These are phyloP conservation scores for Penicillium sclerotigenum DNA, from an alignment of 2,329 filamentous ascomycete genomes.

Conservation along the genomic window DNA sequence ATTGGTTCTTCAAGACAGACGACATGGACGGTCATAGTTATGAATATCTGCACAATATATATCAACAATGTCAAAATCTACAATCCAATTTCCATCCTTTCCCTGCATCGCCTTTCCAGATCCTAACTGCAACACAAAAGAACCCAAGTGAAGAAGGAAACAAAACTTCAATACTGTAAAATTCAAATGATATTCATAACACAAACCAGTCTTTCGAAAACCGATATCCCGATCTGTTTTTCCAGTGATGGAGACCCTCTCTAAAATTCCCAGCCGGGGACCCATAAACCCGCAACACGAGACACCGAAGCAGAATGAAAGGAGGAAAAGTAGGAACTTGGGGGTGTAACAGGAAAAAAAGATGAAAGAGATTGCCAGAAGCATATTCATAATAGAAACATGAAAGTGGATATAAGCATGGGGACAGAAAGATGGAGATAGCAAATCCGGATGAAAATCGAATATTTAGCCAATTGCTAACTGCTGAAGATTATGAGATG, in stretches of 20 bases:
- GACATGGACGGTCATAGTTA: background rate
- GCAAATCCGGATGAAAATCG: background rate
- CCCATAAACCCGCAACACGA: constrained; percentile 21
- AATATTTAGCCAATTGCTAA: background rate
- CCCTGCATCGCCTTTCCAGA: background rate
- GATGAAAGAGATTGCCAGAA: constrained; percentile 2
- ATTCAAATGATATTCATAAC: constrained; percentile 8
- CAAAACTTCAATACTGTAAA: constrained; percentile 1
- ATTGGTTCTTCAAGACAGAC: background rate
- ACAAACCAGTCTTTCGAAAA: constrained; percentile 20
- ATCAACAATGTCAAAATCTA: constrained; percentile 7
- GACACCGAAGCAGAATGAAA: constrained; percentile 16
- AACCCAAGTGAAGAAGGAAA: background rate
- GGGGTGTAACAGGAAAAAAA: background rate
- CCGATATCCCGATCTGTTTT: constrained; percentile 26
- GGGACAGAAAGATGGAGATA: background rate
- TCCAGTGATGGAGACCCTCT: constrained; percentile 37
- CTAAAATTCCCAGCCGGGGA: constrained; percentile 30
- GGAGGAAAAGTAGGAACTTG: background rate
- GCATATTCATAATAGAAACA: constrained; percentile 9
- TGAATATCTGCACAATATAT: constrained; percentile 10
- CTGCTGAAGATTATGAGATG: background rate
- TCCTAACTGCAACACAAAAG: background rate
- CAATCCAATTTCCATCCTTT: constrained; percentile 5
- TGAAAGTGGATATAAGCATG: constrained; percentile 7